phyloP scores from a whole-genome alignment of 2,329 filamentous ascomycete species.

The Colletotrichum navitas region DNA sequence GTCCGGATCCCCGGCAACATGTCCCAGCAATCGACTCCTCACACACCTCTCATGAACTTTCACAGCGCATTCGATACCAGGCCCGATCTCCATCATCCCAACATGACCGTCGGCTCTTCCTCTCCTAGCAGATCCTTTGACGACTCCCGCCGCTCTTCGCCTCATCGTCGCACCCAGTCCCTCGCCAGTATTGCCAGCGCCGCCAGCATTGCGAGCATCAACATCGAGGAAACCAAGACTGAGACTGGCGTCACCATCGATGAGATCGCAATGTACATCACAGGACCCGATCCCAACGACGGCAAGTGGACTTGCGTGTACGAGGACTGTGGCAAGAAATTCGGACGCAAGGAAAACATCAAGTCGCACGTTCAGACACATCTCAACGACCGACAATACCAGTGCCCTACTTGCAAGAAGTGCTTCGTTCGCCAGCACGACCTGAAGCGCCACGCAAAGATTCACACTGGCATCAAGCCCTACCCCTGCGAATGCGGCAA shows the following conservation, averaged over 20 bases:
- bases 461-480: slow-evolving; percentile 95
- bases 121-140: slow-evolving; percentile 45
- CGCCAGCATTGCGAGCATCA: slow-evolving; percentile 71
- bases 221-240: slow-evolving; percentile 74
- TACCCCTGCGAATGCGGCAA: slow-evolving; percentile 96
- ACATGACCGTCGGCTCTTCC: slow-evolving; percentile 41
- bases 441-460: slow-evolving; percentile 96
- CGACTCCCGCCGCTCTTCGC: slow-evolving; percentile 49
- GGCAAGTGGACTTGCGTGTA: slow-evolving; percentile 85
- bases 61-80: slow-evolving; percentile 61
- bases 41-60: slow-evolving; percentile 61
- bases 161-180: slow-evolving; percentile 71
- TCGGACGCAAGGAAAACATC: slow-evolving; percentile 98
- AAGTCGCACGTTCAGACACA: slow-evolving; percentile 99
- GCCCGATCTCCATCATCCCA: slow-evolving; percentile 53
- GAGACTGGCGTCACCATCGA: slow-evolving; percentile 90
- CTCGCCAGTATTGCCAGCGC: slow-evolving; percentile 69
- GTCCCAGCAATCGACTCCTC: slow-evolving; percentile 66
- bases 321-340: slow-evolving; percentile 85
- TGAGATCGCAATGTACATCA: slow-evolving; percentile 82
- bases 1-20: slow-evolving; percentile 59
- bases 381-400: slow-evolving; percentile 94
- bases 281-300: slow-evolving; percentile 77
- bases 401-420: slow-evolving; percentile 92
- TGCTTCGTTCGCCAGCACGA: slow-evolving; percentile 98